These are phyloP conservation scores for Vaccinium corymbosum DNA, from an alignment of 148 eudicot genomes.

Conservation along the genomic window DNA sequence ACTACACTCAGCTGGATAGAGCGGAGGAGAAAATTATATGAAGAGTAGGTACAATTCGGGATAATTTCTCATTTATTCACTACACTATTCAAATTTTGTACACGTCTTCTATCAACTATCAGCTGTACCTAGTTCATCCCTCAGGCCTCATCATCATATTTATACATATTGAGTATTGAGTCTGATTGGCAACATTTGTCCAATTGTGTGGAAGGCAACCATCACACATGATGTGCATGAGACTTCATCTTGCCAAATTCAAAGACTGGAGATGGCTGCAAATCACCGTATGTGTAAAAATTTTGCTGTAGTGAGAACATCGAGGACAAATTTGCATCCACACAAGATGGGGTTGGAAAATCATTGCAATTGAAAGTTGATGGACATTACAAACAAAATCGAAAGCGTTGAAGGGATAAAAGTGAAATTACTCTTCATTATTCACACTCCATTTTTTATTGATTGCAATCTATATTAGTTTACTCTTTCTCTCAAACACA, in stretches of 20 bases:
- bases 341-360: neutral
- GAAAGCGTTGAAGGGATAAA: neutral
- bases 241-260: neutral
- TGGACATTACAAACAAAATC: neutral
- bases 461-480: neutral
- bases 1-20: neutral
- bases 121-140: neutral
- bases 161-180: neutral
- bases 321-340: neutral
- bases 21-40: neutral
- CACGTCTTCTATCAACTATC: neutral
- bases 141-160: neutral
- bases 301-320: neutral
- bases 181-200: neutral
- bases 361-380: neutral
- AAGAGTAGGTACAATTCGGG: no score
- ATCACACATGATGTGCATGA: neutral
- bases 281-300: neutral
- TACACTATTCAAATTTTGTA: neutral
- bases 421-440: neutral
- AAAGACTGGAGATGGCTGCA: neutral
- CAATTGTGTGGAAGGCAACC: neutral
- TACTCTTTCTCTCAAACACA: neutral
- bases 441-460: neutral
- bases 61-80: neutral